A percentile compares a stretch with the other conserved stretches of the same genome.
Evolutionary conservation across 2,329 filamentous ascomycete species (phyloP).

Genomic region (Arthrobotrys entomopaga): DNA sequence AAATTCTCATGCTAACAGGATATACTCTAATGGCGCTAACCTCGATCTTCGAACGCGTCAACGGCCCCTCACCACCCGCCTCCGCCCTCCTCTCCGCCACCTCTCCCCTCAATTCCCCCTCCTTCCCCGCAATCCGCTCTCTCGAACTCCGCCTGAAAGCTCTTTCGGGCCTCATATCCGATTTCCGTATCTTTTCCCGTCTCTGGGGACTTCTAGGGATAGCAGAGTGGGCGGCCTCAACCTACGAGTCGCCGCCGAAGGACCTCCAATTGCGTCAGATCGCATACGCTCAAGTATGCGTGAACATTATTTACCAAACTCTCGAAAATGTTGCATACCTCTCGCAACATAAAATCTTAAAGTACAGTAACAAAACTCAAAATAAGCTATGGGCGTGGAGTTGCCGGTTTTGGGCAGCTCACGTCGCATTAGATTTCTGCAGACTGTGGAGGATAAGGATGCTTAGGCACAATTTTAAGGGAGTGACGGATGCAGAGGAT

Average conservation of each 20-base stretch:
- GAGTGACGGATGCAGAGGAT: conserved; percentile 60
- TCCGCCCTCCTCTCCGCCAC: conserved; percentile 67
- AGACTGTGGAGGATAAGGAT: conserved; percentile 67
- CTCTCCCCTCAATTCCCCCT: conserved; percentile 62
- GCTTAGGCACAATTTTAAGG: conserved; percentile 58
- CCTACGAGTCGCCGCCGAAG: conserved; percentile 60
- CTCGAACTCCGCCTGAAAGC: conserved; percentile 67
- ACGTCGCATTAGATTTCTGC: conserved; percentile 79
- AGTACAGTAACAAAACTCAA: conserved; percentile 69
- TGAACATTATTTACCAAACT: conserved; percentile 76
- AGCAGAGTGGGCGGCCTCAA: conserved; percentile 71
- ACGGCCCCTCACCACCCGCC: conserved; percentile 69
- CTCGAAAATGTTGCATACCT: conserved; percentile 88
- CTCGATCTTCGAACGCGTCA: conserved; percentile 68
- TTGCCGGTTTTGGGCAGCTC: conserved; percentile 80
- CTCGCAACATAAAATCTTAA: conserved; percentile 75
- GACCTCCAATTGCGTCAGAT: conserved; percentile 67
- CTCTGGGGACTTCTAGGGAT: conserved; percentile 81
- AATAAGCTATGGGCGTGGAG: conserved; percentile 75
- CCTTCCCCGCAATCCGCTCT: conserved; percentile 66
- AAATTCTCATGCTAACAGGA: conserved; percentile 74
- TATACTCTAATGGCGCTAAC: conserved; percentile 72
- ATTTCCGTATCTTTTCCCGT: conserved; percentile 77
- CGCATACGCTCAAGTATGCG: conserved; percentile 74
- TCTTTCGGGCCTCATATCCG: conserved; percentile 74